Evolutionary conservation across 2,329 filamentous ascomycete genomes (phyloP), one percentile per base, ranked within the genome.

Genomic region (Aspergillus sp.): DNA sequence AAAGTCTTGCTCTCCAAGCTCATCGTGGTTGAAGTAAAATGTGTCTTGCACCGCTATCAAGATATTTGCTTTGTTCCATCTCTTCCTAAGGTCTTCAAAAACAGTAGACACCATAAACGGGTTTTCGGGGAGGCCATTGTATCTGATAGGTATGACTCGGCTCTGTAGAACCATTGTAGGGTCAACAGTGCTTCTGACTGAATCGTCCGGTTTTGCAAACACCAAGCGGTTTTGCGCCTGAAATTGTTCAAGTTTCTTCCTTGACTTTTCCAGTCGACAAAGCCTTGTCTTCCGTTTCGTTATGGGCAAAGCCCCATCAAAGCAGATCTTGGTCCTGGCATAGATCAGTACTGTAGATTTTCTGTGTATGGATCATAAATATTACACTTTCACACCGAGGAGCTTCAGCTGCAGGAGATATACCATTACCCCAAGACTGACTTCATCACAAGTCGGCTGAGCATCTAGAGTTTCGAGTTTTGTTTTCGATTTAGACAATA

Each of bases 301-400:
- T 0, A 64, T 49, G 0, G 91, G 91, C 1, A 97, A 75, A 48
- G 81, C 84, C 12, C 90, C 90, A 65, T 97, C 91, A 59, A 97
- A 96, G 63, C 85, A 90, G 46, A 96, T 86, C 42, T 77, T 81
- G 49, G 80, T 71, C 55, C 83, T 87, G 55, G 27, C 9, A 44
- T 30, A 39, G 45, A 47, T 52, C 22, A 54, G 43, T 45, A 13
- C 37, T 46, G 55, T 57, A 60, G 48, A 27, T 33, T 41, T 38
- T 46, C n/a, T 44, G 27, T 35, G 45, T 7, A 5, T 45, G 22
- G n/a, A 30, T 52, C 53, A 43, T 53, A 49, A 45, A 66, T 25
- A 68, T 74, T 76, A 91, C 88, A 93, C 76, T 41, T 69, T 69
- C 44, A 86, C 76, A 46, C 78, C 74, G 49, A 76, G 73, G 3